Base-by-base conservation (phyloP, 2,329 filamentous ascomycete species). In the Aspergillus hiratsukae region DNA sequence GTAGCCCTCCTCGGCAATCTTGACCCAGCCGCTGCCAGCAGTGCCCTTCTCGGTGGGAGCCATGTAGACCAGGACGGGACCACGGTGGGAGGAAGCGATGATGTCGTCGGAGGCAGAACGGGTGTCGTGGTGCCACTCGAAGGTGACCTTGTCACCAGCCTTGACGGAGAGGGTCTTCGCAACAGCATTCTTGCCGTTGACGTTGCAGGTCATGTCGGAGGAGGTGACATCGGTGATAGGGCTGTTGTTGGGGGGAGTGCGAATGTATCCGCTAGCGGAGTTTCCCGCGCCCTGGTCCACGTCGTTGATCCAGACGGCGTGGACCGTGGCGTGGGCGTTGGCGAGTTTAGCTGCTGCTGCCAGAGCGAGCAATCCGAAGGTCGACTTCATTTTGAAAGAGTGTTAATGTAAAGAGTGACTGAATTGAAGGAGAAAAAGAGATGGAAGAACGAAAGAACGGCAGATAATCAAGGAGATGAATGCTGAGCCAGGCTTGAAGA, bases 261-360 rank as follows among this genome's bases (percentile, higher is more conserved):
- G 62, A 49, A 64, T 64, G 56, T 64, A 64, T 48, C 61, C 61
- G 29, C 40, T 49, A 31, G 41, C 58, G 46, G 46, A 40, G 61
- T 62, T 63, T 48, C 62, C 62, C 41, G 53, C 40, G 19, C 62
- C 62, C 51, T 64, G 61, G 56, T 64, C 62, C 27, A 57, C 56
- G 46, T 60, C 62, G 58, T 64, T 64, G 55, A 64, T 58, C 61
- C 61, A 64, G 58, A 63, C 54, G 55, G 62, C 62, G 41, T 58
- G 49, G 53, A 64, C 61, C 37, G 62, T 64, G 55, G 62, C 21
- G 58, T 64, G 62, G 49, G 62, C 59, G 50, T 45, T 55, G 46
- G 51, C 62, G 43, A 64, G 56, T 52, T 58, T 62, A 28, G 62
- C 56, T 43, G 59, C 58, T 48, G 62, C 62, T 63, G 62, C 62